Conservation (phyloP, 164 flowering plant genomes). For the Magnolia kwangsiensis region DNA sequence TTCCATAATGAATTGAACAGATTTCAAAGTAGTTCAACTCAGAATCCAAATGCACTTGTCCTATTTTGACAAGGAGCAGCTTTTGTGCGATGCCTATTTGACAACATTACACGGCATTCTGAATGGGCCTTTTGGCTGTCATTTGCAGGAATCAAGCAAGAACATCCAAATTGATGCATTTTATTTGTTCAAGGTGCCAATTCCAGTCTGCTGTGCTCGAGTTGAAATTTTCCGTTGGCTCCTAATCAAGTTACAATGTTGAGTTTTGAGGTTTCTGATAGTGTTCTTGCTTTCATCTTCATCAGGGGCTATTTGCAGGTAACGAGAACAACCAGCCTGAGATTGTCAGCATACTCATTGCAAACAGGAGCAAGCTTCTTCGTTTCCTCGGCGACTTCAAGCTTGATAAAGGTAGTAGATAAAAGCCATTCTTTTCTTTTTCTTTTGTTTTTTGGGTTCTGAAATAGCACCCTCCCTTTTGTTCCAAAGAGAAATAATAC, state of each 20-base stretch:
- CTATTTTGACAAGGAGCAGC: too few species aligned
- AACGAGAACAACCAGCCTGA: conserved; percentile 89
- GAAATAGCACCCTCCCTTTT: too few species aligned
- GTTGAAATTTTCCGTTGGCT: background rate
- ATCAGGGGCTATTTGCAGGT: conserved; percentile 72
- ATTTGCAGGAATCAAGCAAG: conserved; percentile 77
- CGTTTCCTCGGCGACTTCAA: conserved; percentile 80
- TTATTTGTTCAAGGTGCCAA: conserved; percentile 86
- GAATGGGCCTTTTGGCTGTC: background rate
- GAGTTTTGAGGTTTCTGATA: too few species aligned
- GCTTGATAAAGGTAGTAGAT: conserved; percentile 75
- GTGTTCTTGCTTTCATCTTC: background rate
- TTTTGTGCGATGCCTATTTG: too few species aligned
- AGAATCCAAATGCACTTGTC: too few species aligned
- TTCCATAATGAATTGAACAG: too few species aligned
- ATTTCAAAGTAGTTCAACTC: too few species aligned
- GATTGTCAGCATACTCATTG: conserved; percentile 64
- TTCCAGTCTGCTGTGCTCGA: background rate
- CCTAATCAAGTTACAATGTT: background rate
- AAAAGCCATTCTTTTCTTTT: background rate
- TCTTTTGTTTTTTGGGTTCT: too few species aligned
- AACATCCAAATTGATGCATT: conserved; percentile 85
- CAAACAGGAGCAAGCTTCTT: conserved; percentile 83
- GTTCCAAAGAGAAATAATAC: too few species aligned
- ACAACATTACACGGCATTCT: too few species aligned